Evolutionary conservation across 129 eudicot genomes (phyloP).

Genomic region (Pseudognaphalium luteoalbum): DNA sequence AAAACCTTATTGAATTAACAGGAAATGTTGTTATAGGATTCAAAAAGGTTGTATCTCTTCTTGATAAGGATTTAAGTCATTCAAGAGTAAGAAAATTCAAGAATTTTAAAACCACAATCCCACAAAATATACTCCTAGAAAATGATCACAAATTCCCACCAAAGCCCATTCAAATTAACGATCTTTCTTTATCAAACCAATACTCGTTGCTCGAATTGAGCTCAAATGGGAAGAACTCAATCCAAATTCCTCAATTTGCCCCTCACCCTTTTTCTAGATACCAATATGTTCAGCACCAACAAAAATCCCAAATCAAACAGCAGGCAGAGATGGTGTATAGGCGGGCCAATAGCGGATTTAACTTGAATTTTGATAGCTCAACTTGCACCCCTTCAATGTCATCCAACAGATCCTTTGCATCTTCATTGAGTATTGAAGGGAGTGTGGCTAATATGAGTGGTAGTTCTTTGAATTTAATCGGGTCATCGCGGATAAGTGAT

Average conservation of each 20-base stretch:
- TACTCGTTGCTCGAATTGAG: background rate
- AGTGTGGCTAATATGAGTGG: constrained; percentile 73
- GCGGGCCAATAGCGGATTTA: constrained; percentile 57
- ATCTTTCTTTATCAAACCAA: constrained; percentile 40
- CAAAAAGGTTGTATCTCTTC: constrained; percentile 66
- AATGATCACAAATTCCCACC: constrained; percentile 41
- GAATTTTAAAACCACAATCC: constrained; percentile 41
- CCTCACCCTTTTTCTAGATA: constrained; percentile 24
- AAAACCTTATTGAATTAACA: constrained; percentile 53
- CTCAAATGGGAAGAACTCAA: constrained; percentile 29
- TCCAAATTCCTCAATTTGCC: constrained; percentile 42
- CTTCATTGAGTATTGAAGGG: constrained; percentile 81
- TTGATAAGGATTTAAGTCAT: constrained; percentile 60
- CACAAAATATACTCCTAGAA: constrained; percentile 51
- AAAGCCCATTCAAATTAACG: constrained; percentile 49
- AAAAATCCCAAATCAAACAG: constrained; percentile 53
- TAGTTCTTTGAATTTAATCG: constrained; percentile 51
- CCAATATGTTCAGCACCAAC: constrained; percentile 48
- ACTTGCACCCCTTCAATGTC: constrained; percentile 78
- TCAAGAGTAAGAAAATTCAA: constrained; percentile 58
- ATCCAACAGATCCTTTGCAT: constrained; percentile 66
- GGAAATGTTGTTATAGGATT: constrained; percentile 64
- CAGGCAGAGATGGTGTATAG: constrained; percentile 58
- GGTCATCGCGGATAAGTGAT: constrained; percentile 50
- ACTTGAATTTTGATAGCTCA: constrained; percentile 63